Evolutionary conservation across 192 early-diverging fungal species (phyloP).

Genomic region (Radiomyces spectabilis): DNA sequence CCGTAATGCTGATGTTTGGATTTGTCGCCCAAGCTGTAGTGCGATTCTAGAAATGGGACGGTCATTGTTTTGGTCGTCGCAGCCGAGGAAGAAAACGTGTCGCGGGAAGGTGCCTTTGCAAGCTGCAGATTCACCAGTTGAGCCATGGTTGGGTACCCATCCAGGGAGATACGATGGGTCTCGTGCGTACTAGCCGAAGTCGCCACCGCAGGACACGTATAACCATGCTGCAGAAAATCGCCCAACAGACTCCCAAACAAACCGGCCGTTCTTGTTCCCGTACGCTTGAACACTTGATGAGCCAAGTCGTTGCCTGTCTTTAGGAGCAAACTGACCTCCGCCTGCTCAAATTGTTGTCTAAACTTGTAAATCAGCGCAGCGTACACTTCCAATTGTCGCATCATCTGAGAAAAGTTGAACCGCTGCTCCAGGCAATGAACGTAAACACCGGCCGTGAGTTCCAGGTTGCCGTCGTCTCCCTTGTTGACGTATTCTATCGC

Average conservation of each 20-base stretch:
- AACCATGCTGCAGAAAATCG: background rate
- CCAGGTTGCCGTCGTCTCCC: background rate
- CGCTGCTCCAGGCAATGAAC: background rate
- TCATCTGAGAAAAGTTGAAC: background rate
- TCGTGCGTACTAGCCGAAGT: background rate
- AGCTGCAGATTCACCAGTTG: background rate
- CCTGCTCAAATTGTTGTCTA: background rate
- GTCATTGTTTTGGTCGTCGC: background rate
- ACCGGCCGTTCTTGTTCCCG: too few species aligned
- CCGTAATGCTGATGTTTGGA: background rate
- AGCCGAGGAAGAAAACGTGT: too few species aligned
- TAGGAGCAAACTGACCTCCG: background rate
- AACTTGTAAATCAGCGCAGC: background rate
- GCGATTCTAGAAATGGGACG: background rate
- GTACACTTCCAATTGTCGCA: conserved; percentile 1
- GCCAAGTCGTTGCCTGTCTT: background rate
- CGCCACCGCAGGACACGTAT: background rate
- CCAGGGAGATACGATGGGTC: background rate
- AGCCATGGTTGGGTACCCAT: background rate
- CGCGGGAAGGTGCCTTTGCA: too few species aligned
- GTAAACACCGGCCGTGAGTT: background rate
- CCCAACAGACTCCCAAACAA: background rate
- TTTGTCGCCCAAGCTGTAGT: background rate
- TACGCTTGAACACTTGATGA: background rate
- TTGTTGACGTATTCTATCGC: background rate